Conservation (phyloP, 257 asterid species). For the Plectranthus barbatus region DNA sequence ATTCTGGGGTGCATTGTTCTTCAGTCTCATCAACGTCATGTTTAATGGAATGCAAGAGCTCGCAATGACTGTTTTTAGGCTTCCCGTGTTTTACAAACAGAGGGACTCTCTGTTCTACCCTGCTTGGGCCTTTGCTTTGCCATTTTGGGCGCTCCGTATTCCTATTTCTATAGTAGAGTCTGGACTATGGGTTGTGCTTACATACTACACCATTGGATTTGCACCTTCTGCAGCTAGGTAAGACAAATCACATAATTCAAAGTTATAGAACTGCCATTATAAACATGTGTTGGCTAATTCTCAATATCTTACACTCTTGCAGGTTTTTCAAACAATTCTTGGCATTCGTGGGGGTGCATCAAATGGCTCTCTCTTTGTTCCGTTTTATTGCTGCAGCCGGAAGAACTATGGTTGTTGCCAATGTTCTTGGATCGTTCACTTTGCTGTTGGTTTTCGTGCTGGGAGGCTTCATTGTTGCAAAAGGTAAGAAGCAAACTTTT, state of each 20-base stretch:
- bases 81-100: constrained; percentile 13
- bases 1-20: constrained; percentile 12
- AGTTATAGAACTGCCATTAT: no score
- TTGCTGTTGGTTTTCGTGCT: constrained; percentile 58
- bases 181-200: constrained; percentile 52
- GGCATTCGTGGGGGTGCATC: constrained; percentile 66
- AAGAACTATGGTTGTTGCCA: constrained; percentile 63
- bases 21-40: constrained; percentile 7
- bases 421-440: constrained; percentile 61
- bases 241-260: not conserved
- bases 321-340: constrained; percentile 72
- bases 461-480: constrained; percentile 74
- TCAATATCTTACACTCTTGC: not conserved
- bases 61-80: constrained; percentile 6
- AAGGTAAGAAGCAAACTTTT: constrained; percentile 27
- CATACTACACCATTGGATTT: constrained; percentile 80
- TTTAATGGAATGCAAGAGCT: constrained; percentile 15
- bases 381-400: constrained; percentile 77
- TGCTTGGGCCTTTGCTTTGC: constrained; percentile 17
- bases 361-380: constrained; percentile 76
- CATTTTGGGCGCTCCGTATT: constrained; percentile 31
- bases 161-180: constrained; percentile 69
- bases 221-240: constrained; percentile 71
- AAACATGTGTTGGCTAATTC: not conserved
- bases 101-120: constrained; percentile 10